Evolutionary conservation across 2,329 filamentous ascomycete genomes (phyloP).

Genomic region (Trichoderma semiorbis): DNA sequence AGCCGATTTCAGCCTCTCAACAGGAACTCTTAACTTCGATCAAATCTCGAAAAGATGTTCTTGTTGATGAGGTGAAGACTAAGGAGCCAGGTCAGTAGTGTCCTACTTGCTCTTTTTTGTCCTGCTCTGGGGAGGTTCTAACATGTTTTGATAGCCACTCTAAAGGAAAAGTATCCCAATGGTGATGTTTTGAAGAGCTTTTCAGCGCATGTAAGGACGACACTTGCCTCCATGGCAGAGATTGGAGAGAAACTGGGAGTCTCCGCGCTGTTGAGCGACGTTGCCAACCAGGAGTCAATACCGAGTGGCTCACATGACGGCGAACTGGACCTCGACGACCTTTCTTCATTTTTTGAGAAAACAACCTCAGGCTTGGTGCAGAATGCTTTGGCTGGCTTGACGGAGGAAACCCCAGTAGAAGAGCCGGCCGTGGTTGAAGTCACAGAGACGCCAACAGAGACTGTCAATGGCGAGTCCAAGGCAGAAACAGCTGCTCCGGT

Average conservation of each 20-base stretch:
- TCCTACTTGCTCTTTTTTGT: neutral
- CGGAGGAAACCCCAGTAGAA: slow-evolving; percentile 26
- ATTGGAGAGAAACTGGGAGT: slow-evolving; percentile 36
- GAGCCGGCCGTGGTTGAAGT: slow-evolving; percentile 21
- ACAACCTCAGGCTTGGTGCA: slow-evolving; percentile 41
- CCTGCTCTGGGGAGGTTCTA: neutral
- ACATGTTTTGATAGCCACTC: slow-evolving; percentile 23
- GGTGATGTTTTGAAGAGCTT: slow-evolving; percentile 38
- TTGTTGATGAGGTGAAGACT: slow-evolving; percentile 28
- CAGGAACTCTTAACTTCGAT: slow-evolving; percentile 34
- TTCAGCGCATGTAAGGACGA: slow-evolving; percentile 32
- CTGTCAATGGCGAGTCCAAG: slow-evolving; percentile 23
- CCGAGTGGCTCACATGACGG: slow-evolving; percentile 28
- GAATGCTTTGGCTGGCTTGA: slow-evolving; percentile 38
- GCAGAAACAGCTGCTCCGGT: slow-evolving; percentile 23
- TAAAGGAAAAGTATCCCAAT: slow-evolving; percentile 40
- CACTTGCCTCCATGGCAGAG: slow-evolving; percentile 33
- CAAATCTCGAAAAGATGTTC: slow-evolving; percentile 32
- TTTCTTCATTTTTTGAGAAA: slow-evolving; percentile 43
- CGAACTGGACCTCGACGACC: slow-evolving; percentile 39
- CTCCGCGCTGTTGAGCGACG: slow-evolving; percentile 31
- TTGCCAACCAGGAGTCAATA: slow-evolving; percentile 28
- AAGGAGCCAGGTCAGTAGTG: slow-evolving; percentile 23
- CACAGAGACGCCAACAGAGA: slow-evolving; percentile 22
- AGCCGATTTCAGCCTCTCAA: slow-evolving; percentile 34